Base-by-base conservation (phyloP, 768 basidiomycete species). In the Xanthoconium purpureum region DNA sequence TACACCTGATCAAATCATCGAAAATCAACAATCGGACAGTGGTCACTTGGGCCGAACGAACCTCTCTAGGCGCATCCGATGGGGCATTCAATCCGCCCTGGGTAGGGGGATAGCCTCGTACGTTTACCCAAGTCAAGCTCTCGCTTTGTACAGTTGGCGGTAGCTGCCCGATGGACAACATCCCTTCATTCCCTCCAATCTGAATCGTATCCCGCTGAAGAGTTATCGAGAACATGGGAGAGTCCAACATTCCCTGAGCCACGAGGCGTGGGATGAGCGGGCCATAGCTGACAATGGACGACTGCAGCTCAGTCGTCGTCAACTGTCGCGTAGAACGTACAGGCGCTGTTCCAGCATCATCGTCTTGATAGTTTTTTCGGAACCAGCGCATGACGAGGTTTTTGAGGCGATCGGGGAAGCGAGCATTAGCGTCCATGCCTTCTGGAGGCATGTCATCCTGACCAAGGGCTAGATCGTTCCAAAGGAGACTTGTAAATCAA, bases 171-270 rank as follows among this genome's bases (percentile, higher is more conserved):
- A 91, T 75, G 50, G 82, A 87, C 37, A 91, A 69, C 55, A 81
- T 68, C 3, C 89, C 88, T 14, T 77, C 71, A 54, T 88, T 87
- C 1, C 87, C 87, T 1, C 87, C 85, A n/a, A 87, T 73, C 38
- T 87, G 79, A 17, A 89, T 69, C 0, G 82, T 74, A 59, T 89
- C 82, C 36, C 90, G 82, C 63, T 92, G 89, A 12, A 92, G 73
- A 0, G 84, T 77, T 14, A 89, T 75, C 15, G 78, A 71, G 52
- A 85, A 80, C 73, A 82, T 75, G 0, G 85, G 83, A 18, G 65
- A 61, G 10, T 68, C 64, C 49, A 84, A 62, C 13, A 62, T 59
- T 5, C 65, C 66, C 11, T 68, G 68, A 9, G 77, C 66, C 8
- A 78, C 75, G 29, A 84, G 75, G 5, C 82, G 76, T 14, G 75